phyloP scores from a whole-genome alignment of 2,329 filamentous ascomycete species.

The Canariomyces notabilis region DNA sequence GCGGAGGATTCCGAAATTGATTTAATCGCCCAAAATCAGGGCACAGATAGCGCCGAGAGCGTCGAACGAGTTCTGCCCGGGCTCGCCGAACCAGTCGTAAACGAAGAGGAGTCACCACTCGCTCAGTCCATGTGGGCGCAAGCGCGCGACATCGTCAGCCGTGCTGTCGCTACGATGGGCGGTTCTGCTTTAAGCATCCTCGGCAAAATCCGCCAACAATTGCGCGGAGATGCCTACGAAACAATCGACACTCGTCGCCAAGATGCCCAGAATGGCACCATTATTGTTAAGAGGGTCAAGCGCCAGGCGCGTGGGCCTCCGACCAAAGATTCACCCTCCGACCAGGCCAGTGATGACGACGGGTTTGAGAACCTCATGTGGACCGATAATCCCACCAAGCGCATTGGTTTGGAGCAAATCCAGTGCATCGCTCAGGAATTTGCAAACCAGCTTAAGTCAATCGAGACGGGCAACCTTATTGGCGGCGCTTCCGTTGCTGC shows the following conservation, averaged over 20 bases:
- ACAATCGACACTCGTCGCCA: conserved; percentile 16
- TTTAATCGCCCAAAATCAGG: conserved; percentile 16
- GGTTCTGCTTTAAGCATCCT: conserved; percentile 12
- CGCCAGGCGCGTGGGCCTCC: conserved; percentile 13
- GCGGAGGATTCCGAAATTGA: conserved; percentile 21
- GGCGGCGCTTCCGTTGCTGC: conserved; percentile 11
- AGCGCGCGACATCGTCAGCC: conserved; percentile 10
- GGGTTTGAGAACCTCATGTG: conserved; percentile 23
- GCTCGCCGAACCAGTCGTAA: neutral
- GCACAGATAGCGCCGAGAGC: neutral
- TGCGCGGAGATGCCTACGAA: conserved; percentile 13
- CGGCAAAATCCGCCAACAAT: conserved; percentile 11
- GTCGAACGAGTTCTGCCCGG: conserved; percentile 12
- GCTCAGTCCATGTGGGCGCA: conserved; percentile 16
- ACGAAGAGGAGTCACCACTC: neutral
- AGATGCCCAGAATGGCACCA: conserved; percentile 4
- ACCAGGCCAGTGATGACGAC: conserved; percentile 14
- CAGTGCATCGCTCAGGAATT: conserved; percentile 11
- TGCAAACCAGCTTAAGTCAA: conserved; percentile 16
- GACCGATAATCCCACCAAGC: conserved; percentile 21
- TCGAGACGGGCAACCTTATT: conserved; percentile 20
- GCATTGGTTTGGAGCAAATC: conserved; percentile 23
- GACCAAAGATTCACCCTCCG: neutral
- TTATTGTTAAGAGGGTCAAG: conserved; percentile 26
- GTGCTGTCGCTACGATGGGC: conserved; percentile 18